Percentiles rank a stretch among this genome's conserved stretches.
Evolutionary conservation across 1,139 yeast species (phyloP).

Genomic region (Suhomyces panamericanus): DNA sequence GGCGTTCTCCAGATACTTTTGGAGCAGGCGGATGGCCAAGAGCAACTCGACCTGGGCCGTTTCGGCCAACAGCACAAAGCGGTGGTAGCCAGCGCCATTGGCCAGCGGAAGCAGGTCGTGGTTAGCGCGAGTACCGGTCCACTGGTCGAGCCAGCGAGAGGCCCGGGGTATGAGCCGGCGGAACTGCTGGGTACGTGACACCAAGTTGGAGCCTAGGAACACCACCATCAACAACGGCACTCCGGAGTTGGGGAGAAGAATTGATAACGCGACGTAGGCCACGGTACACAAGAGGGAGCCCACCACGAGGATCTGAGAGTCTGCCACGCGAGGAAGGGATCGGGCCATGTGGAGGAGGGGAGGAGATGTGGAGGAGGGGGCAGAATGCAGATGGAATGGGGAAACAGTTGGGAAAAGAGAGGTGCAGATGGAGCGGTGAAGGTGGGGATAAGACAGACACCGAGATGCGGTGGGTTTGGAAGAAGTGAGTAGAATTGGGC

Average conservation of each 20-base stretch:
- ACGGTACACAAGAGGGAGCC: conserved; percentile 12
- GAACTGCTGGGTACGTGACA: conserved; percentile 28
- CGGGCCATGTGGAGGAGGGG: background rate
- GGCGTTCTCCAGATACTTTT: conserved; percentile 43
- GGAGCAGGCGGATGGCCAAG: conserved; percentile 53
- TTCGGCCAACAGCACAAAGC: conserved; percentile 21
- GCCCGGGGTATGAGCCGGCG: conserved; percentile 12
- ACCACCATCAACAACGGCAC: conserved; percentile 33
- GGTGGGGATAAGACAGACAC: too few species aligned
- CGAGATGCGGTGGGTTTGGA: too few species aligned
- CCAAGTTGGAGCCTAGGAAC: conserved; percentile 35
- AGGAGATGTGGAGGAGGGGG: background rate
- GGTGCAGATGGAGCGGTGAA: background rate
- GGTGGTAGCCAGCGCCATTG: conserved; percentile 14
- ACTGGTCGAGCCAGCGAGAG: conserved; percentile 2
- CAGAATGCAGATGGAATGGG: background rate
- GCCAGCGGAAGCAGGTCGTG: conserved; percentile 4
- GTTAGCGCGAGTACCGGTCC: conserved; percentile 3
- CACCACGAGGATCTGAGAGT: conserved; percentile 14
- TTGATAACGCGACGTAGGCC: conserved; percentile 17
- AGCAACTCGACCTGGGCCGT: conserved; percentile 37
- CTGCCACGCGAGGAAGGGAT: conserved; percentile 10
- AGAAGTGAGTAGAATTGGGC: too few species aligned
- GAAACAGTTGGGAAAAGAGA: background rate
- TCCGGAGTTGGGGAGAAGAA: conserved; percentile 18